Conservation (phyloP, 164 flowering plant genomes). For the Houttuynia cordata region DNA sequence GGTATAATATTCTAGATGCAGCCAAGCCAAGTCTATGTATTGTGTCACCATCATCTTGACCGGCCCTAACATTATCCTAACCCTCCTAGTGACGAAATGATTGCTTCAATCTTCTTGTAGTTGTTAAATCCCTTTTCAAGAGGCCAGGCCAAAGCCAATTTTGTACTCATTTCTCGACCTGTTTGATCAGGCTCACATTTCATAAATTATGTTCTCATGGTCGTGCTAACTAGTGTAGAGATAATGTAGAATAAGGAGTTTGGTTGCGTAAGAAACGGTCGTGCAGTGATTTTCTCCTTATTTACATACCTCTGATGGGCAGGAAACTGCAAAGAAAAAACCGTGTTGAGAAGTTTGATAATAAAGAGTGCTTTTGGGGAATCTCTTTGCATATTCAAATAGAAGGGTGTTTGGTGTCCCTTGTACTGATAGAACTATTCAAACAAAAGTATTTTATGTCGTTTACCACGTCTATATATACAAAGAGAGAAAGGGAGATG, state of each 20-base stretch:
- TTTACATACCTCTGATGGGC: too few species aligned
- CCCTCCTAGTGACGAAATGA: constrained; percentile 2
- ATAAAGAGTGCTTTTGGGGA: too few species aligned
- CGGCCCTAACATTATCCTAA: neutral
- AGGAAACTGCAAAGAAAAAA: too few species aligned
- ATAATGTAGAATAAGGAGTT: neutral
- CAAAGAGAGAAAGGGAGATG: too few species aligned
- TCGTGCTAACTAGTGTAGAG: neutral
- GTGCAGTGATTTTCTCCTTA: neutral
- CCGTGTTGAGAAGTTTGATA: too few species aligned
- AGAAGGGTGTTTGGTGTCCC: too few species aligned
- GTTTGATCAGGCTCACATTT: neutral
- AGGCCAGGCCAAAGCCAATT: too few species aligned
- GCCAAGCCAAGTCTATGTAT: neutral
- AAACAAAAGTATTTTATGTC: neutral
- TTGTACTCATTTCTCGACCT: neutral
- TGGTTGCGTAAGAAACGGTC: neutral
- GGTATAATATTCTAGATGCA: neutral
- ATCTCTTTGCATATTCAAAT: too few species aligned
- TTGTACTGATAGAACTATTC: neutral
- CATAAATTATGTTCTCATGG: neutral
- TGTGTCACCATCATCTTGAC: constrained; percentile 6
- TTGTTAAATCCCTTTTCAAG: too few species aligned
- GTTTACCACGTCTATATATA: neutral
- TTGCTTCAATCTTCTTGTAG: constrained; percentile 1